Evolutionary conservation across 139 green algal species (phyloP), one percentile per base, ranked within the genome.

Genomic region (Asterochloris erici): DNA sequence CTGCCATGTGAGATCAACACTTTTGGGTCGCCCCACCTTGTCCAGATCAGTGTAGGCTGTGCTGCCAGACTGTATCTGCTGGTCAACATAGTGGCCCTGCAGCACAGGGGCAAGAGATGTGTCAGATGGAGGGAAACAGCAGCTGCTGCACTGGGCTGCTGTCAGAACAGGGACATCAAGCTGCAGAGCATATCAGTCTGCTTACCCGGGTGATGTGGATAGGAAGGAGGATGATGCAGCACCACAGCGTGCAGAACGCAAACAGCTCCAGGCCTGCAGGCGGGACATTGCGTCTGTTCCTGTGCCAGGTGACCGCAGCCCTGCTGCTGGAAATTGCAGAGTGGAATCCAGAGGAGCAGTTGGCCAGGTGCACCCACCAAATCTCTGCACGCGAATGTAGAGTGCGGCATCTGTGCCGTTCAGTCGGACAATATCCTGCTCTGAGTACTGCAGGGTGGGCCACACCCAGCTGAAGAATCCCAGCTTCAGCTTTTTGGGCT

Each of bases 311-410:
- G n/a, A 13, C 63, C 69, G 54, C n/a, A 61, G 13, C 29, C 13
- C 27, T 24, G 26, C 24, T 23, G 60, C 12, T 63, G 27, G 28
- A n/a, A 64, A 68, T n/a, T 62, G 17, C 27, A 75, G 47, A 70
- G 11, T 16, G 76, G n/a, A 80, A n/a, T 64, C 10, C 17, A 63
- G 11, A 61, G 29, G 14, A 74, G 62, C 60, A 24, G 62, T 4
- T 54, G 75, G 79, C 14, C 61, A 15, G 38, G 24, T n/a, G 29
- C 14, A 79, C 28, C 76, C 68, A 86, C 86, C 86, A 75, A 86
- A 90, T 14, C 13, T 61, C 24, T 88, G 81, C 14, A 89, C 28
- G 38, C 85, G 80, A 23, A 91, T 64, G 74, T 91, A 91, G n/a
- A 84, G 78, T 23, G 76, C 87, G 11, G 83, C 80, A 81, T 91